These are phyloP conservation scores for Fusarium sp. DNA, from an alignment of 2,329 filamentous ascomycete genomes.

Conservation along the genomic window DNA sequence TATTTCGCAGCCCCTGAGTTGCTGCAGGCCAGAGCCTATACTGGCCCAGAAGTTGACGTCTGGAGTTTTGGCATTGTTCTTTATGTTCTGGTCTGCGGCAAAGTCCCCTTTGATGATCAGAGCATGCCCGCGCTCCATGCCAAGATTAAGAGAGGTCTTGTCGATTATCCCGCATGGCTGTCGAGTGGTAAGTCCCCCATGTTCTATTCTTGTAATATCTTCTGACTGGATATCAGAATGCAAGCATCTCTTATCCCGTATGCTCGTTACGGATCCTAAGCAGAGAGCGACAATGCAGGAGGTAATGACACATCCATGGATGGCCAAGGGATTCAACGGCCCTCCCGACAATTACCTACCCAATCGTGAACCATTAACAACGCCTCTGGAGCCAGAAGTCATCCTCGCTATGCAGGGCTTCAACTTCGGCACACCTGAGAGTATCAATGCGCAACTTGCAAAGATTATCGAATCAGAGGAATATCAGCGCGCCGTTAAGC, in stretches of 20 bases:
- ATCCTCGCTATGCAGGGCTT: slow-evolving; percentile 97
- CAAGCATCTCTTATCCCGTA: slow-evolving; percentile 89
- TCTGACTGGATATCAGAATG: slow-evolving; percentile 75
- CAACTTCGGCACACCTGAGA: slow-evolving; percentile 90
- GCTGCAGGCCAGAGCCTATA: slow-evolving; percentile 92
- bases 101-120: slow-evolving; percentile 98
- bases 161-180: slow-evolving; percentile 95
- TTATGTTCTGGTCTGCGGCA: slow-evolving; percentile 96
- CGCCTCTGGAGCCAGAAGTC: slow-evolving; percentile 85
- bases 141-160: slow-evolving; percentile 97
- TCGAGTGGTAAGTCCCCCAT: slow-evolving; percentile 75
- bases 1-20: slow-evolving; percentile 98
- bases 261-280: slow-evolving; percentile 94
- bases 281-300: slow-evolving; percentile 88
- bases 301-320: slow-evolving; percentile 96
- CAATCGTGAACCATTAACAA: slow-evolving; percentile 81
- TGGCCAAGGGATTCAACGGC: slow-evolving; percentile 88
- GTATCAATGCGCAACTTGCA: slow-evolving; percentile 83
- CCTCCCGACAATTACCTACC: slow-evolving; percentile 92
- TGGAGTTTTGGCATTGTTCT: slow-evolving; percentile 99
- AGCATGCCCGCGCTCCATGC: slow-evolving; percentile 98
- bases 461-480: slow-evolving; percentile 93
- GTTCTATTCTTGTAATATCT: neutral
- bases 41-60: slow-evolving; percentile 94
- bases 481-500: slow-evolving; percentile 85